These are phyloP conservation scores for Clonostachys chloroleuca DNA, from an alignment of 2,329 filamentous ascomycete genomes.

Conservation along the genomic window DNA sequence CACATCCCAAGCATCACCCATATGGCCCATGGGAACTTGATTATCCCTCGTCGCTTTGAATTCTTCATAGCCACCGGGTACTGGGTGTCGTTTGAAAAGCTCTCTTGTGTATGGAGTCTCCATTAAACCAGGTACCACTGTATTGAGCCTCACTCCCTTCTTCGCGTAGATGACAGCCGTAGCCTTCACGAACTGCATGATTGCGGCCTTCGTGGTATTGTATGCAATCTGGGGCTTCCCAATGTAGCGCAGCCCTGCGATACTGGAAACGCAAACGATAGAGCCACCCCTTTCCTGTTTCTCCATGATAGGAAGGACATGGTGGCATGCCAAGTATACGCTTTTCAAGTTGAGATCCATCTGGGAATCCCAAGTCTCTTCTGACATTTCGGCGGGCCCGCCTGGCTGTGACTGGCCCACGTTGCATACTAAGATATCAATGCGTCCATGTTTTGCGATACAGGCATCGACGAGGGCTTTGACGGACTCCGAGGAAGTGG, in stretches of 20 bases:
- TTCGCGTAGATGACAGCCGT: conserved; percentile 45
- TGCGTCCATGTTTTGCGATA: conserved; percentile 43
- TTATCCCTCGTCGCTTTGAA: conserved; percentile 45
- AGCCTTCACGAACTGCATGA: conserved; percentile 43
- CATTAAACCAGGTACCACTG: conserved; percentile 52
- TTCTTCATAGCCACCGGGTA: conserved; percentile 36
- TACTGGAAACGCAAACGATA: conserved; percentile 42
- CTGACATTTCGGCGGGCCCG: conserved; percentile 38
- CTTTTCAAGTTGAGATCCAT: conserved; percentile 51
- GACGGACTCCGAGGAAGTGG: conserved; percentile 46
- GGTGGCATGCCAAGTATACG: conserved; percentile 47
- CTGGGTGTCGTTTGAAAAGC: conserved; percentile 38
- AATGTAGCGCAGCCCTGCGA: conserved; percentile 47
- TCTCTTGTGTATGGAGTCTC: conserved; percentile 45
- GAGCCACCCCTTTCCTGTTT: conserved; percentile 30
- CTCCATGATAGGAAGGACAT: conserved; percentile 50
- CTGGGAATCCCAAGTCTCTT: conserved; percentile 46
- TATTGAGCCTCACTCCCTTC: conserved; percentile 44
- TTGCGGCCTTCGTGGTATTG: conserved; percentile 43
- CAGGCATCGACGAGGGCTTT: conserved; percentile 47
- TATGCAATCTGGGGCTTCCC: conserved; percentile 48
- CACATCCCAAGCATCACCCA: conserved; percentile 58
- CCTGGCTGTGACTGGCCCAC: conserved; percentile 53
- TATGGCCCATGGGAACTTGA: conserved; percentile 54
- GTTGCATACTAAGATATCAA: conserved; percentile 58